phyloP scores from a whole-genome alignment of 164 flowering plant species.

The Vitis labrusca region DNA sequence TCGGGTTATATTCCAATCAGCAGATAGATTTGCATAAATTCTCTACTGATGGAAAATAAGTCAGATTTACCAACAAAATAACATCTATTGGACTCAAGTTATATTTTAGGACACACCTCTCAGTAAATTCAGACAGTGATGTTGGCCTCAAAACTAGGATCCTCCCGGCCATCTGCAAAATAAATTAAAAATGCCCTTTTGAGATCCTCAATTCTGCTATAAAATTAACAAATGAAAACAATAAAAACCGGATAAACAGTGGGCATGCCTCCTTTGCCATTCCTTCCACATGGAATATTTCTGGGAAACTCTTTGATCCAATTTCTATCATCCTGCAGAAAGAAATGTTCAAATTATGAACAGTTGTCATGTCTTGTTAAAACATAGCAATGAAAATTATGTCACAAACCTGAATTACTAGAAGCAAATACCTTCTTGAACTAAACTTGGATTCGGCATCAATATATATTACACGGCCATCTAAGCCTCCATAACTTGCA shows the following conservation, averaged over 20 bases:
- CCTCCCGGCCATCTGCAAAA: slow-evolving; percentile 81
- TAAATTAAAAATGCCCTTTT: background rate
- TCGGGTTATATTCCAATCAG: background rate
- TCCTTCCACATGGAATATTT: slow-evolving; percentile 62
- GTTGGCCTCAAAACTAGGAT: slow-evolving; percentile 77
- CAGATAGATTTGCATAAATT: background rate
- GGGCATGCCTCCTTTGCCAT: slow-evolving; percentile 67
- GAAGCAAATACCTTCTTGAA: slow-evolving; percentile 61
- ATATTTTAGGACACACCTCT: slow-evolving; percentile 42
- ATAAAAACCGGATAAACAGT: background rate
- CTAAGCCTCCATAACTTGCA: slow-evolving; percentile 62
- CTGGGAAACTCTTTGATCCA: slow-evolving; percentile 74
- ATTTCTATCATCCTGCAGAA: slow-evolving; percentile 74
- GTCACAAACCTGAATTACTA: background rate
- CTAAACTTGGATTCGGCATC: slow-evolving; percentile 85
- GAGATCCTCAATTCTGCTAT: background rate
- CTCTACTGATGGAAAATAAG: background rate
- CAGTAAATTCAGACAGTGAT: slow-evolving; percentile 70
- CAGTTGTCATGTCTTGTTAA: background rate
- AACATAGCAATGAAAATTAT: background rate
- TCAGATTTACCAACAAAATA: background rate
- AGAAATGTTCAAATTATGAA: background rate
- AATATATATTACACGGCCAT: slow-evolving; percentile 74
- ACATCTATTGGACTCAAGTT: background rate
- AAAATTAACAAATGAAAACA: background rate